These are phyloP conservation scores for Xerocomellus amylosporus DNA, from an alignment of 768 basidiomycete species.

Conservation along the genomic window DNA sequence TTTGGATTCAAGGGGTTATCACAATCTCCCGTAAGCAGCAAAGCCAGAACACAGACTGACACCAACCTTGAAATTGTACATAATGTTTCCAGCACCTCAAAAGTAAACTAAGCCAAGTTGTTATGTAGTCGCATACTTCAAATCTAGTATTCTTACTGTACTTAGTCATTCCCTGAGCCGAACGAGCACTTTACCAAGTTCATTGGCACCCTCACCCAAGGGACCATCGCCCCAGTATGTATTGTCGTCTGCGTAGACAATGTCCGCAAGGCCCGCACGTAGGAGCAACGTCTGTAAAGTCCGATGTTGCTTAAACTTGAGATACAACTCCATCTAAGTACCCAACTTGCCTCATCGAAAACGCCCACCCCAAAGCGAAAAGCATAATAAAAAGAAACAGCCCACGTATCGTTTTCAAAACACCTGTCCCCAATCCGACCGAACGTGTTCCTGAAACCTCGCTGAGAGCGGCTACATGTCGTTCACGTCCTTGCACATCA, in stretches of 20 bases:
- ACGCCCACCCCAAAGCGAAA: not conserved
- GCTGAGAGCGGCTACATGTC: constrained; percentile 39
- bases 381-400: too few relatives aligned
- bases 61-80: too few relatives aligned
- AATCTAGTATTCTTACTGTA: too few relatives aligned
- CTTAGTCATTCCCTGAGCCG: constrained; percentile 55
- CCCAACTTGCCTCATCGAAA: not conserved
- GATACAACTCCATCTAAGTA: constrained; percentile 56
- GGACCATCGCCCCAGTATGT: constrained; percentile 66
- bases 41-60: too few relatives aligned
- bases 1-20: too few relatives aligned
- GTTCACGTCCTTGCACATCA: constrained; percentile 38
- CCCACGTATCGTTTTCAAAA: constrained; percentile 51
- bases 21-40: too few relatives aligned
- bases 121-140: too few relatives aligned
- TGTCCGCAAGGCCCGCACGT: constrained; percentile 45
- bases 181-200: constrained; percentile 60
- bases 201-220: constrained; percentile 50
- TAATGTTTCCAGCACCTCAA: too few relatives aligned
- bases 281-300: constrained; percentile 54
- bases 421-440: constrained; percentile 54
- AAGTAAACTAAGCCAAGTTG: too few relatives aligned
- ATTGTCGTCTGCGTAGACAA: constrained; percentile 59
- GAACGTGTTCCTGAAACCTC: constrained; percentile 36
- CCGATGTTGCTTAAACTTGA: constrained; percentile 72